These are phyloP conservation scores for Ajuga reptans DNA, from an alignment of 305 asterid genomes.

Conservation along the genomic window DNA sequence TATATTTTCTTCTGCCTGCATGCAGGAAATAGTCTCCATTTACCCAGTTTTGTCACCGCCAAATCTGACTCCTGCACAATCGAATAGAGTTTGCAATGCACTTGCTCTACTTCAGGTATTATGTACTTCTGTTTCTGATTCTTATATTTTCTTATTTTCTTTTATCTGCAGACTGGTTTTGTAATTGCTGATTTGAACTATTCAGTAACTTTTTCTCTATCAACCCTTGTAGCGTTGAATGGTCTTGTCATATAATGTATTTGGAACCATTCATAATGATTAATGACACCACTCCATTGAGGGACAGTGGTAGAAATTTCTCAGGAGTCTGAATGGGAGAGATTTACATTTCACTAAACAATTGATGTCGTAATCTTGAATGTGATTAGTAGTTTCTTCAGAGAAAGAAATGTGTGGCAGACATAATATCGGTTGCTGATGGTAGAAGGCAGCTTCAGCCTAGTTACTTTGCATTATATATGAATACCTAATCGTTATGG, in stretches of 20 bases:
- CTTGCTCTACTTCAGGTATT: conserved; percentile 94
- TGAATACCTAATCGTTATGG: neutral
- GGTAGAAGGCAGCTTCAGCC: neutral
- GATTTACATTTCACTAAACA: neutral
- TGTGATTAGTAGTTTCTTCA: neutral
- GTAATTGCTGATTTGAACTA: neutral
- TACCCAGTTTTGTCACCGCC: conserved; percentile 96
- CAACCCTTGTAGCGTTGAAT: neutral
- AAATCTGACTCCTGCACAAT: conserved; percentile 81
- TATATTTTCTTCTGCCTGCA: conserved; percentile 15
- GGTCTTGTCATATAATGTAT: neutral
- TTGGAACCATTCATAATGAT: neutral
- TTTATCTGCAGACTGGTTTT: conserved; percentile 8
- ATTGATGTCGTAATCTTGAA: neutral
- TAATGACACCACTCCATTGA: neutral
- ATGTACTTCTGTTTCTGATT: neutral
- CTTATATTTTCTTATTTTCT: neutral
- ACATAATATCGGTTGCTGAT: neutral
- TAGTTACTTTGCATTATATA: neutral
- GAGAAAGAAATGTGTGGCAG: neutral
- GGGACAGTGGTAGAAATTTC: neutral
- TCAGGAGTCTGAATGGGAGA: neutral
- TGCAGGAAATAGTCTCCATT: conserved; percentile 90
- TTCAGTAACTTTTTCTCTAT: neutral
- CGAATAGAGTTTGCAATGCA: conserved; percentile 97